These are phyloP conservation scores for Pseudopithomyces chartarum DNA, from an alignment of 2,329 filamentous ascomycete species.

Conservation along the genomic window DNA sequence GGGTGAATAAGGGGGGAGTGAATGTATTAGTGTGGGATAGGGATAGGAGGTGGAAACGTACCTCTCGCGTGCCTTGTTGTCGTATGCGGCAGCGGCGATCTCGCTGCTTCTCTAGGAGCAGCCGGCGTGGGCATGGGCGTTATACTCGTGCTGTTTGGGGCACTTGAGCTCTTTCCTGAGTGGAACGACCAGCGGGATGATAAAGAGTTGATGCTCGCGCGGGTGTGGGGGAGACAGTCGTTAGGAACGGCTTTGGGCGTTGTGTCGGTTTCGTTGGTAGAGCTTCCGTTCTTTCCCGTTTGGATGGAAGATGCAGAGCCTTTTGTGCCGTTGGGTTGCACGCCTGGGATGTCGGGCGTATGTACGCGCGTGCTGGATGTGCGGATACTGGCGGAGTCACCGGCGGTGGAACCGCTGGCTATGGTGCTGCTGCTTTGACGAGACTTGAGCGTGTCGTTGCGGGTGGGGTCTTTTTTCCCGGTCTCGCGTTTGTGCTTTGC, in stretches of 20 bases:
- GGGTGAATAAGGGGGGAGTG: neutral
- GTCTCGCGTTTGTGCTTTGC: slow-evolving; percentile 15
- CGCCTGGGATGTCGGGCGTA: neutral
- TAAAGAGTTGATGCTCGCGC: neutral
- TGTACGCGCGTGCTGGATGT: neutral
- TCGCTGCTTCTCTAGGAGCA: neutral
- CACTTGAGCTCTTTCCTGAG: neutral
- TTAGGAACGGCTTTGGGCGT: neutral
- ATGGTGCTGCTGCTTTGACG: neutral
- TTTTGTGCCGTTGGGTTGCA: no score
- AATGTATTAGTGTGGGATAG: neutral
- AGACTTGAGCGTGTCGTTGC: neutral
- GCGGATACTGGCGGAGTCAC: neutral
- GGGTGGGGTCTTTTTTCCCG: neutral
- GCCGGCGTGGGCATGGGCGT: slow-evolving; percentile 14
- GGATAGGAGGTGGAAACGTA: slow-evolving; percentile 4
- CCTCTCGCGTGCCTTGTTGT: slow-evolving; percentile 21
- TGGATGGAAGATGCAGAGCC: no score
- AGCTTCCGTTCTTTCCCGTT: no score
- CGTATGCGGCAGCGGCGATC: neutral
- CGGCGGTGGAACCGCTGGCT: neutral
- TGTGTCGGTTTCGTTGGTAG: no score
- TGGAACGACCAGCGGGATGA: neutral
- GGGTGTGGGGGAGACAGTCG: neutral
- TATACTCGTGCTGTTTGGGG: slow-evolving; percentile 2